Conservation (phyloP, 139 green algal species). For the Picochlorum sp. region DNA sequence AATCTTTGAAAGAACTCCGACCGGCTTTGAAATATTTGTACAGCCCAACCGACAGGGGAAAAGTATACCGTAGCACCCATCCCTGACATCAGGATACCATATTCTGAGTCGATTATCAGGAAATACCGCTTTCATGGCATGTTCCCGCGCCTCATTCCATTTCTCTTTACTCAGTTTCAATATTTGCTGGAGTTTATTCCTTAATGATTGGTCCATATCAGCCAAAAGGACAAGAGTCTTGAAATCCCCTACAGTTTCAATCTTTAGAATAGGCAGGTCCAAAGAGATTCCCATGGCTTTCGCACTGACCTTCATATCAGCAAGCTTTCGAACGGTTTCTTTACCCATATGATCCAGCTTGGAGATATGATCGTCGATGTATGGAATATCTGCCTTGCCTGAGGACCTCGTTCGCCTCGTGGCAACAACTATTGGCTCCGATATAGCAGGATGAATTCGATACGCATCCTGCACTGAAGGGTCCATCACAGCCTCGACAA, state of each 20-base stretch:
- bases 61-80: conserved; percentile 52
- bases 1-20: conserved; percentile 55
- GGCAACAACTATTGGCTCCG: conserved; percentile 73
- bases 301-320: conserved; percentile 51
- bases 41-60: conserved; percentile 66
- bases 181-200: conserved; percentile 73
- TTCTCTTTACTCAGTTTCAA: conserved; percentile 85
- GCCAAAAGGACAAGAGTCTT: conserved; percentile 61
- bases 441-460: conserved; percentile 29
- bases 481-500: conserved; percentile 33
- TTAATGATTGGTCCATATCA: conserved; percentile 66
- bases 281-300: conserved; percentile 40
- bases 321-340: conserved; percentile 84
- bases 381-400: conserved; percentile 79
- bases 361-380: conserved; percentile 69
- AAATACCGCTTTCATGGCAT: conserved; percentile 71
- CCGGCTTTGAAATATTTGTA: conserved; percentile 65
- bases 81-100: conserved; percentile 53
- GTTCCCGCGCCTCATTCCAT: conserved; percentile 79
- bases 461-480: conserved; percentile 26
- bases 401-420: conserved; percentile 63
- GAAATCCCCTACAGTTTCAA: conserved; percentile 64
- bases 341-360: conserved; percentile 90
- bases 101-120: conserved; percentile 70
- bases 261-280: conserved; percentile 47